A percentile compares a stretch with the other conserved stretches of the same genome.
These are phyloP conservation scores for Austropuccinia psidii DNA, from an alignment of 1,284 basidiomycete genomes.

Conservation along the genomic window DNA sequence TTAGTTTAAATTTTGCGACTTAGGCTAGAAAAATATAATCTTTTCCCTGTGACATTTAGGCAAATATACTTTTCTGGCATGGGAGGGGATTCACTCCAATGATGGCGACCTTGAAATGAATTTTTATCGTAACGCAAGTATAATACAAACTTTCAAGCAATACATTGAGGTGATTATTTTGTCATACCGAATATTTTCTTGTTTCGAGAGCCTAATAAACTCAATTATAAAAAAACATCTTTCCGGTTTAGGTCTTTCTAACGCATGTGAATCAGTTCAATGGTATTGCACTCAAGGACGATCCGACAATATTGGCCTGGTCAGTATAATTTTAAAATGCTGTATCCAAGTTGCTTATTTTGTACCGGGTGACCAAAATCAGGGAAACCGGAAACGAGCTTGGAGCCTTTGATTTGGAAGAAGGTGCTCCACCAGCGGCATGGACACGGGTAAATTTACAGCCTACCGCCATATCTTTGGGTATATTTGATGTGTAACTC, in stretches of 20 bases:
- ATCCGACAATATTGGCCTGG: constrained; percentile 40
- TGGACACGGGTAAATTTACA: constrained; percentile 37
- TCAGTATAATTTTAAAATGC: too few relatives aligned
- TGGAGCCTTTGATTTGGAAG: constrained; percentile 35
- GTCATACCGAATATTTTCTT: background rate
- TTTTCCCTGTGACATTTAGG: background rate
- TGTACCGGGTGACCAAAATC: too few relatives aligned
- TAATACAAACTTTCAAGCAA: constrained; percentile 21
- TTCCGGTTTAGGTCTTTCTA: constrained; percentile 9
- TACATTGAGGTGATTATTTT: constrained; percentile 23
- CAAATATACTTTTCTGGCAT: constrained; percentile 18
- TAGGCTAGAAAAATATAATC: background rate
- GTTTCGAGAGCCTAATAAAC: background rate
- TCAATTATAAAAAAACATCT: background rate
- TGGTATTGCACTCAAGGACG: constrained; percentile 38
- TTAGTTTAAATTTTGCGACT: background rate
- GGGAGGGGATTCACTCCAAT: constrained; percentile 21
- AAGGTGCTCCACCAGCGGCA: constrained; percentile 37
- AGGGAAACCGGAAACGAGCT: constrained; percentile 39
- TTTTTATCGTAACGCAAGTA: constrained; percentile 23
- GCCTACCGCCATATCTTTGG: background rate
- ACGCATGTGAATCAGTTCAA: constrained; percentile 39
- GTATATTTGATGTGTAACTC: background rate
- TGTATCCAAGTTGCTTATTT: too few relatives aligned
- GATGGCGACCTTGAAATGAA: constrained; percentile 13